Base-by-base conservation (phyloP, 2,329 filamentous ascomycete species). In the Cladosporium velox region DNA sequence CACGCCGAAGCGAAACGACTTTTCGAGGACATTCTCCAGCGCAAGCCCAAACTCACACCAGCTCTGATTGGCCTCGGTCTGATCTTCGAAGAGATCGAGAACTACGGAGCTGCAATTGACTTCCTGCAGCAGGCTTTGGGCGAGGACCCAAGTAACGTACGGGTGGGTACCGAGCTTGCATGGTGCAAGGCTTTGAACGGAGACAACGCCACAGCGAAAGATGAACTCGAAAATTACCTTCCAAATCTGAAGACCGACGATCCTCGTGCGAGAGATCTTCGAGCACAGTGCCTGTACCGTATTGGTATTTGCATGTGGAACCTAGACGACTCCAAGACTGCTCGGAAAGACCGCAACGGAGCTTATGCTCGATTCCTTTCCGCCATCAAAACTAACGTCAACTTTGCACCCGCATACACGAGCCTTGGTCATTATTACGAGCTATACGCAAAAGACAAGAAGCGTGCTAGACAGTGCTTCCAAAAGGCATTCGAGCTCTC, bases 401-500 rank as follows among this genome's bases (percentile, higher is more conserved):
- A 90, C 72, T 93, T 91, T 77, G 93, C 95, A 1, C 91, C 95
- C 0, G 89, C 93, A 2, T 99, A 98, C 77, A 97, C 93, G 0
- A 93, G 89, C 70, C 86, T 99, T 4, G 95, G 95, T 18, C 83
- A 94, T 8, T 99, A 91, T 80, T 99, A 97, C 75, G 88, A 89
- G 6, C 94, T 98, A 74, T 97, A 97, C 75, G 90, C 87, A 65
- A 92, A 89, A 70, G 95, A 98, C 77, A 92, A 89, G 78, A 91
- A 89, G 73, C 85, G 96, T 74, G 92, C 94, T 10, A 86, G 91
- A n/a, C 89, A 91, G 69, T 98, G 94, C 76, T 98, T 98, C 73
- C 92, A 97, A 73, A 97, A 98, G 76, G 95, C 95, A 0, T 91
- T 99, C 59, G 95, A 99, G 77, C 81, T 99, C 3, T 99, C 95